phyloP scores from a whole-genome alignment of 2,329 filamentous ascomycete genomes.

The Fonsecaea pedrosoi region DNA sequence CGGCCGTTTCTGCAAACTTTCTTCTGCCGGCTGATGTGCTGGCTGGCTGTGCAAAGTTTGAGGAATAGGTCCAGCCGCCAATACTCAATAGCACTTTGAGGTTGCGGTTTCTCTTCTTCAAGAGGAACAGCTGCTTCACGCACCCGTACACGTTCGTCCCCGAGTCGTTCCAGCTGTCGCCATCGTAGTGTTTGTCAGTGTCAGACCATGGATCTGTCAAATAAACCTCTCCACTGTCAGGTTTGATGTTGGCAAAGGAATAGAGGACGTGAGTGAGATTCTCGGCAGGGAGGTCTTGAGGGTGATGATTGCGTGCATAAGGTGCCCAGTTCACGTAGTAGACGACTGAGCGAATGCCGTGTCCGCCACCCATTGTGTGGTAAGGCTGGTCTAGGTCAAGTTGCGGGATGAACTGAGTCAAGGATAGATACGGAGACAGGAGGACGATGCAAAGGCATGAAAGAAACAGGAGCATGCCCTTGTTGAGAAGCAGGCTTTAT shows the following conservation, averaged over 20 bases:
- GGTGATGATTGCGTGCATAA: slow-evolving; percentile 83
- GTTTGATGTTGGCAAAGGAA: slow-evolving; percentile 83
- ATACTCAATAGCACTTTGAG: slow-evolving; percentile 83
- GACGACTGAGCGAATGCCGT: slow-evolving; percentile 46
- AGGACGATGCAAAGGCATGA: slow-evolving; percentile 28
- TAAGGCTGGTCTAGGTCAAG: slow-evolving; percentile 5
- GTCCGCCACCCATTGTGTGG: slow-evolving; percentile 33
- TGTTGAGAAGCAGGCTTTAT: neutral
- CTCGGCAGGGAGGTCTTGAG: slow-evolving; percentile 79
- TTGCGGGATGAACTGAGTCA: slow-evolving; percentile 27
- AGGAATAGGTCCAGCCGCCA: slow-evolving; percentile 79
- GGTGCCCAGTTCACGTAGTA: slow-evolving; percentile 67
- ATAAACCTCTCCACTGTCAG: slow-evolving; percentile 80
- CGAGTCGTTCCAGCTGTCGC: slow-evolving; percentile 69
- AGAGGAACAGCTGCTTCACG: slow-evolving; percentile 75
- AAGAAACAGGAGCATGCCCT: slow-evolving; percentile 15
- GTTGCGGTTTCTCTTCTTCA: slow-evolving; percentile 77
- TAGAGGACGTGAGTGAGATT: slow-evolving; percentile 90
- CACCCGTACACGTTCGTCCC: slow-evolving; percentile 79
- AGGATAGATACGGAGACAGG: slow-evolving; percentile 43
- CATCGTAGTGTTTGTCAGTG: slow-evolving; percentile 70
- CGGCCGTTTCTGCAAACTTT: slow-evolving; percentile 73
- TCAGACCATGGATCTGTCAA: slow-evolving; percentile 75
- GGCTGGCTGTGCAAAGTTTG: slow-evolving; percentile 73
- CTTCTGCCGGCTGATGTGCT: slow-evolving; percentile 67